Conservation (phyloP, 306 rosid species). For the Arachis hypogaea region DNA sequence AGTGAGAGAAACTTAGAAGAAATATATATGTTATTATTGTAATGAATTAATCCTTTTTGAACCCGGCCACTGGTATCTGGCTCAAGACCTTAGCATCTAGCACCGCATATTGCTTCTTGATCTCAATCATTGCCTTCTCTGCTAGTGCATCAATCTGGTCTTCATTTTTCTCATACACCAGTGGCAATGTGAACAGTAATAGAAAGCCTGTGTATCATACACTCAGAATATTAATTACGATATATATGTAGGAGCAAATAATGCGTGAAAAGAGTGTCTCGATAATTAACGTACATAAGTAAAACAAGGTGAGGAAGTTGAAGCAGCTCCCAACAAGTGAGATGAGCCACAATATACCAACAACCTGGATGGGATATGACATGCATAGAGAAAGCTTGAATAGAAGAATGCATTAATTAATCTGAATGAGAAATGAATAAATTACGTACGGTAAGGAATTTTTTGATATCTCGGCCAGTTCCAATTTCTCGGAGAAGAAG, state of each 20-base stretch:
- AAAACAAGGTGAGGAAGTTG: slow-evolving; percentile 77
- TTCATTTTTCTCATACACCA: slow-evolving; percentile 76
- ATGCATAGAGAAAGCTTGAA: too few relatives aligned
- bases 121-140: slow-evolving; percentile 74
- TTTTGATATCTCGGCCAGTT: slow-evolving; percentile 73
- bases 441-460: slow-evolving; percentile 64
- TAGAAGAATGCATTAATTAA: too few relatives aligned
- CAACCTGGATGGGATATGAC: slow-evolving; percentile 46
- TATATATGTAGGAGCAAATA: too few relatives aligned
- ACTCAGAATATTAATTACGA: too few relatives aligned
- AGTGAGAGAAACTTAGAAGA: slow-evolving; percentile 5
- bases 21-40: slow-evolving; percentile 1
- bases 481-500: slow-evolving; percentile 60
- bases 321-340: slow-evolving; percentile 70
- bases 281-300: slow-evolving; percentile 46
- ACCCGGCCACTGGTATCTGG: slow-evolving; percentile 62
- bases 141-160: slow-evolving; percentile 71
- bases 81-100: slow-evolving; percentile 79
- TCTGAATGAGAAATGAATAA: slow-evolving; percentile 24
- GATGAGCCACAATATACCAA: slow-evolving; percentile 65
- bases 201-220: slow-evolving; percentile 52
- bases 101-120: slow-evolving; percentile 82
- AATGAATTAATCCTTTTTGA: slow-evolving; percentile 48
- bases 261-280: background rate
- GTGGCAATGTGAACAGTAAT: slow-evolving; percentile 71